Evolutionary conservation across 352 stramenopile genomes (phyloP).

Genomic region (Phytophthora quininea): DNA sequence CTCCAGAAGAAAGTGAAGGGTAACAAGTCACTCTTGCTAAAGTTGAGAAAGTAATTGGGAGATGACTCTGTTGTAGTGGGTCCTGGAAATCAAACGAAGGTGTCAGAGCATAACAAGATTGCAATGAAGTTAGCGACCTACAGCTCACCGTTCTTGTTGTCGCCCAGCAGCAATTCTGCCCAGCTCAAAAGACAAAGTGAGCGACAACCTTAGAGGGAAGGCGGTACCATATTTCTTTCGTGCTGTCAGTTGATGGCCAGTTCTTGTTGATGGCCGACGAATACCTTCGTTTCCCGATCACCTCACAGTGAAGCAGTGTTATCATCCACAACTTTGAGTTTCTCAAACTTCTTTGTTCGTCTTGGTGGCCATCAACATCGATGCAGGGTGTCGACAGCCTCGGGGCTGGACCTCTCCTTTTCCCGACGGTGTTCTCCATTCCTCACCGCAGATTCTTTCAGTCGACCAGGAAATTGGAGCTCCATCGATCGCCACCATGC

Average conservation of each 20-base stretch:
- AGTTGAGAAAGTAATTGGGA: constrained; percentile 91
- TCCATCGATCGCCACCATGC: background rate
- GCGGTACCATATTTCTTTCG: too few relatives aligned
- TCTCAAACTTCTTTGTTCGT: background rate
- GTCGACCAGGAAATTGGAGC: background rate
- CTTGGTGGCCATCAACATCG: background rate
- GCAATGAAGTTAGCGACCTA: background rate
- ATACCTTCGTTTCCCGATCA: too few relatives aligned
- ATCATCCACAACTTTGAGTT: background rate
- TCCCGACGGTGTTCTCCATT: background rate
- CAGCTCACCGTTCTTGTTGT: too few relatives aligned
- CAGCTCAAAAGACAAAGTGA: too few relatives aligned
- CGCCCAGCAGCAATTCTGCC: too few relatives aligned
- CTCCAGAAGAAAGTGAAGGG: constrained; percentile 15
- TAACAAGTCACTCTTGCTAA: constrained; percentile 62
- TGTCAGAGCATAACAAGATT: background rate
- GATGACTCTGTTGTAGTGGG: background rate
- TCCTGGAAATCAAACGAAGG: background rate
- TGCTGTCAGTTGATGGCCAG: too few relatives aligned
- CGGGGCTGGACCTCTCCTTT: background rate
- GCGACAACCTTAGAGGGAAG: too few relatives aligned
- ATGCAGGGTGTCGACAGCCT: background rate
- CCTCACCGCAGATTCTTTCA: background rate
- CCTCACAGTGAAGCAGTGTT: too few relatives aligned
- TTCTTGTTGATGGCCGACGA: too few relatives aligned